Base-by-base conservation (phyloP, 129 eudicot species). In the Tagetes erecta region DNA sequence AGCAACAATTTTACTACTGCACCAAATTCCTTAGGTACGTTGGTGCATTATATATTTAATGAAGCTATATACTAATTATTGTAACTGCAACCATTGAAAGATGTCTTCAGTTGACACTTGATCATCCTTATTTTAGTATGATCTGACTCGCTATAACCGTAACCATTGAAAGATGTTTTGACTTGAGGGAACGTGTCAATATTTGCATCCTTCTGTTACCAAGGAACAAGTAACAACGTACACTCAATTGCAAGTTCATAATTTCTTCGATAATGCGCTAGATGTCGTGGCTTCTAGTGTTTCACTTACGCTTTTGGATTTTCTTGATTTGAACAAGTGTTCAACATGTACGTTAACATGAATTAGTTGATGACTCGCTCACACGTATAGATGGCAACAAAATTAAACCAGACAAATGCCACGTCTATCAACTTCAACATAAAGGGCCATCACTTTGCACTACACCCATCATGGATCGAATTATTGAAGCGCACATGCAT, bases 401-500 rank as follows among this genome's bases (percentile, higher is more conserved):
- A 84, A 80, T 50, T 76, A 80, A 84, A 76, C 82, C 75, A 84
- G 84, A 84, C 87, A 80, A 84, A 80, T 51, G 80, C 81, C 75
- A 66, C 82, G 80, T 82, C 82, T 76, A 80, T 76, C 81, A 81
- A 76, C 67, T 80, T 78, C 71, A 84, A 84, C 83, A 53, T 65
- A 72, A 80, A 80, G 84, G 87, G 82, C 84, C 84, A 84, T 84
- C 72, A 67, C 84, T 80, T 84, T 80, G 76, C 83, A 67, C 82
- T 64, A 68, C 69, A 74, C 84, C 87, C 87, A 80, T 84, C 87
- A 58, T 76, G 80, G 74, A 58, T 76, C 77, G 74, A 84, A 84
- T 84, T 76, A 84, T 84, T 84, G 87, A 84, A 70, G 76, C 75
- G 81, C 87, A 80, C 87, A 84, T 84, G 87, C 82, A 72, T 56